Evolutionary conservation across 2,329 filamentous ascomycete genomes (phyloP).

Genomic region (Plectosphaerella cucumerina): DNA sequence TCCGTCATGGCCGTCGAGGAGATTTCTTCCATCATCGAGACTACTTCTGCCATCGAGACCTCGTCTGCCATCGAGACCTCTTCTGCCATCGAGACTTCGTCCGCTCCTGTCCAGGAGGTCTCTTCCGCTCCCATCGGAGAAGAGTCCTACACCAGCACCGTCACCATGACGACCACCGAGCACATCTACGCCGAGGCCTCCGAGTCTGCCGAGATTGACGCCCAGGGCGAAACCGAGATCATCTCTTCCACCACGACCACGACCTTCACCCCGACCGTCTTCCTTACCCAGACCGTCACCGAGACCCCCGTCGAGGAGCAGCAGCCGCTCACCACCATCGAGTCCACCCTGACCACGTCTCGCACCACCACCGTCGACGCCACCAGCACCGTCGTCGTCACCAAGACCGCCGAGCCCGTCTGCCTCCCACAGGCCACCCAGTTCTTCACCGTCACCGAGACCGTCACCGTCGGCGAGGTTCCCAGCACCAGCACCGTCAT

Average conservation of each 20-base stretch:
- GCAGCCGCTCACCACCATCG: slow-evolving; percentile 1
- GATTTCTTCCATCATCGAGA: background rate
- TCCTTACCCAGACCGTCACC: slow-evolving; percentile 9
- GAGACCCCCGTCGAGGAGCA: slow-evolving; percentile 1
- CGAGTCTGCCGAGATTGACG: background rate
- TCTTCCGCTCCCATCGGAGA: background rate
- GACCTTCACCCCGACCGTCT: slow-evolving; percentile 6
- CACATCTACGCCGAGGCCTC: slow-evolving; percentile 1
- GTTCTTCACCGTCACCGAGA: background rate
- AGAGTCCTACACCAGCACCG: slow-evolving; percentile 3
- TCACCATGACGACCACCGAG: slow-evolving; percentile 1
- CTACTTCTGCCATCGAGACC: slow-evolving; percentile 11
- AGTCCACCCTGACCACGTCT: slow-evolving; percentile 1
- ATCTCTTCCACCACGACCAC: slow-evolving; percentile 2
- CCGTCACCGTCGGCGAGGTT: slow-evolving; percentile 6
- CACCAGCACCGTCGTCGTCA: slow-evolving; percentile 6
- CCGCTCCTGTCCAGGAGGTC: background rate
- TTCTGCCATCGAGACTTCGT: slow-evolving; percentile 5
- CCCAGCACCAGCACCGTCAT: background rate
- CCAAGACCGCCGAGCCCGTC: slow-evolving; percentile 4
- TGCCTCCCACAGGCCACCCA: background rate
- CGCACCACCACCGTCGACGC: background rate
- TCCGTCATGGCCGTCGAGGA: background rate
- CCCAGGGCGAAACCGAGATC: background rate
- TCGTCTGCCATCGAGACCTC: too few relatives aligned